Conservation (phyloP, 1,139 yeast species). For the Taphrina sp. region DNA sequence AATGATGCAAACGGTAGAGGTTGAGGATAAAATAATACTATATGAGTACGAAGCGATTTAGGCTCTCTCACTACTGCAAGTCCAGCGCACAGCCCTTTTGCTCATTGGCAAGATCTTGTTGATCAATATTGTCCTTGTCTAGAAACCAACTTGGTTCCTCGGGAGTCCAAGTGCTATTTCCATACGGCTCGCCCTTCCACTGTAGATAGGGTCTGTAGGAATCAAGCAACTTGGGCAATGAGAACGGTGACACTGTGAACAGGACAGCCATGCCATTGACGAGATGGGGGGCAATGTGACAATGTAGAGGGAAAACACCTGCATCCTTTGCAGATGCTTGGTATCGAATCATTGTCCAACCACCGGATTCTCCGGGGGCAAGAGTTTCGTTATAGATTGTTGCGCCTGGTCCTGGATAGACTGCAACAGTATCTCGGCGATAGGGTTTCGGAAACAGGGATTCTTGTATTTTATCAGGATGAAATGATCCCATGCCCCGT, state of each 20-base stretch:
- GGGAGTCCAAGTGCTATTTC: constrained; percentile 9
- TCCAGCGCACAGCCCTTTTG: no score
- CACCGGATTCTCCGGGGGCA: constrained; percentile 2
- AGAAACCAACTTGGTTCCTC: constrained; percentile 2
- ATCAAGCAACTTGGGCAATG: constrained; percentile 9
- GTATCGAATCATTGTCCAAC: constrained; percentile 13
- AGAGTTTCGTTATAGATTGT: background rate
- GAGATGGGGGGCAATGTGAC: constrained; percentile 30
- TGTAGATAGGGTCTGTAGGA: constrained; percentile 1
- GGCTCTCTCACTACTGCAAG: no score
- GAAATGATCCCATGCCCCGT: constrained; percentile 11
- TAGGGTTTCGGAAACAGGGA: constrained; percentile 3
- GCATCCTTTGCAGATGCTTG: constrained; percentile 22
- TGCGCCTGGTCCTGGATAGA: constrained; percentile 23
- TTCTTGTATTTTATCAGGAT: background rate
- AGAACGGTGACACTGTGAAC: constrained; percentile 14
- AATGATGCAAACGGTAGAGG: no score
- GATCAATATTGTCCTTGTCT: background rate
- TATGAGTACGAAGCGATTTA: no score
- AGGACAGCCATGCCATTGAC: constrained; percentile 27
- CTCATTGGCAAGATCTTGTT: background rate
- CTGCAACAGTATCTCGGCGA: constrained; percentile 23
- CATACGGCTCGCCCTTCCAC: constrained; percentile 1
- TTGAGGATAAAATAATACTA: no score
- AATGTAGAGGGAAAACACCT: constrained; percentile 28